Evolutionary conservation across 345 rosid genomes (phyloP).

Genomic region (Camelina hispida): DNA sequence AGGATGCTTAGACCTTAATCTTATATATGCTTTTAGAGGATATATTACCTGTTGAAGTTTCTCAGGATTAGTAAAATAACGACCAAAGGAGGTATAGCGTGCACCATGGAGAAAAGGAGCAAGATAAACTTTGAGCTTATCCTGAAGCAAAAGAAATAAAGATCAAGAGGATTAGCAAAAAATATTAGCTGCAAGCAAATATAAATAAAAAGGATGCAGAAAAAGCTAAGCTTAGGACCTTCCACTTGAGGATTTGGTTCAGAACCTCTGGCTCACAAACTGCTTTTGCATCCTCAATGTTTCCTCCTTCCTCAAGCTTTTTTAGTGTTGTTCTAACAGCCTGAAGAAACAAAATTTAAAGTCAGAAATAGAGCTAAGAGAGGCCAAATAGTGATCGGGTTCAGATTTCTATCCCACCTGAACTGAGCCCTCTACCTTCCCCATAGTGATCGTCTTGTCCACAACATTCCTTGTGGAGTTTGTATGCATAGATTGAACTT

Average conservation of each 20-base stretch:
- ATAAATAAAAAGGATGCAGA: too few relatives aligned
- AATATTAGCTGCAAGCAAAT: constrained; percentile 22
- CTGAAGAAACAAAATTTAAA: constrained; percentile 47
- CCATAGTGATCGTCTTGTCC: constrained; percentile 72
- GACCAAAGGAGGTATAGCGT: constrained; percentile 92
- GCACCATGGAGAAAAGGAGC: constrained; percentile 81
- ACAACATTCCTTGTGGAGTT: constrained; percentile 51
- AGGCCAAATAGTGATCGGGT: constrained; percentile 16
- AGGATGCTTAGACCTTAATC: constrained; percentile 6
- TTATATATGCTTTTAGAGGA: constrained; percentile 28
- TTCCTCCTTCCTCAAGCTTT: constrained; percentile 68
- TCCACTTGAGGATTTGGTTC: constrained; percentile 78
- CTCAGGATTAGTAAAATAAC: too few relatives aligned
- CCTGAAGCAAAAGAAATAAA: constrained; percentile 54
- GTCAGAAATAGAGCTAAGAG: constrained; percentile 1
- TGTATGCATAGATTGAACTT: constrained; percentile 58
- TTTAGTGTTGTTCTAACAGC: constrained; percentile 78
- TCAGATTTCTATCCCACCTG: constrained; percentile 60
- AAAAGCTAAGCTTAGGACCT: constrained; percentile 64
- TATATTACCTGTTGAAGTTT: too few relatives aligned
- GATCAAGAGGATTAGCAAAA: constrained; percentile 12
- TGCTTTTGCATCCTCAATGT: constrained; percentile 83
- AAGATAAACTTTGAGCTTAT: constrained; percentile 78
- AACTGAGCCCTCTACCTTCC: constrained; percentile 81
- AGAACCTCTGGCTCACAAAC: constrained; percentile 82